phyloP scores from a whole-genome alignment of 306 rosid species.

The Quillaja saponaria region DNA sequence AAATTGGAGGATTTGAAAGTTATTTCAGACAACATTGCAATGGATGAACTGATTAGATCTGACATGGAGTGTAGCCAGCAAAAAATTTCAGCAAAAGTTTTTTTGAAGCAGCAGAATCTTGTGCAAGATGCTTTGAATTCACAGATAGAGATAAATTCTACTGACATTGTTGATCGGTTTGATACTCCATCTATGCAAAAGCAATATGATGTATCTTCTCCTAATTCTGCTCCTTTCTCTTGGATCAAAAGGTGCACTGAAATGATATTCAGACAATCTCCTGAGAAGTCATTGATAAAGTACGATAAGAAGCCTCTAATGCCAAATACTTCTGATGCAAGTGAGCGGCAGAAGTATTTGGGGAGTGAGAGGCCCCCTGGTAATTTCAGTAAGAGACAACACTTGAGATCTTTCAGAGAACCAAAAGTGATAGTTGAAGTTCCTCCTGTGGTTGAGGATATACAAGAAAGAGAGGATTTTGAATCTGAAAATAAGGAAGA shows the following conservation, averaged over 20 bases:
- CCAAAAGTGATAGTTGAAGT: slow-evolving; percentile 91
- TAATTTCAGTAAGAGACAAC: slow-evolving; percentile 38
- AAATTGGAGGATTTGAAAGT: slow-evolving; percentile 66
- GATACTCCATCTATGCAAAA: slow-evolving; percentile 48
- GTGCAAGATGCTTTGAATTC: slow-evolving; percentile 34
- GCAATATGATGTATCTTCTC: slow-evolving; percentile 42
- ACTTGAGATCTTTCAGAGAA: slow-evolving; percentile 53
- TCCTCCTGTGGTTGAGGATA: slow-evolving; percentile 46
- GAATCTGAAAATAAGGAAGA: slow-evolving; percentile 42
- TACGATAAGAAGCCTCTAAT: slow-evolving; percentile 35
- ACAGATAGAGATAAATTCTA: slow-evolving; percentile 32
- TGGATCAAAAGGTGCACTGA: slow-evolving; percentile 79
- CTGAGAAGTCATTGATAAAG: slow-evolving; percentile 41
- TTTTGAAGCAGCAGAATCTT: slow-evolving; percentile 41
- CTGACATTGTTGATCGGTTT: slow-evolving; percentile 39
- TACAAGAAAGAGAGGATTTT: slow-evolving; percentile 26
- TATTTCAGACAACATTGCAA: slow-evolving; percentile 60
- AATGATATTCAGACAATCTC: slow-evolving; percentile 64
- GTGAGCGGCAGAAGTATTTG: slow-evolving; percentile 31
- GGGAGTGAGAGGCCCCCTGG: slow-evolving; percentile 41
- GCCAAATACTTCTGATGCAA: slow-evolving; percentile 30
- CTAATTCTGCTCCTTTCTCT: slow-evolving; percentile 58
- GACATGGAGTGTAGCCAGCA: slow-evolving; percentile 50
- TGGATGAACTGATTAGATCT: slow-evolving; percentile 51
- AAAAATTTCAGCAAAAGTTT: slow-evolving; percentile 47